Conservation (phyloP, 2,329 filamentous ascomycete species). For the Trematosphaeria pertusa region DNA sequence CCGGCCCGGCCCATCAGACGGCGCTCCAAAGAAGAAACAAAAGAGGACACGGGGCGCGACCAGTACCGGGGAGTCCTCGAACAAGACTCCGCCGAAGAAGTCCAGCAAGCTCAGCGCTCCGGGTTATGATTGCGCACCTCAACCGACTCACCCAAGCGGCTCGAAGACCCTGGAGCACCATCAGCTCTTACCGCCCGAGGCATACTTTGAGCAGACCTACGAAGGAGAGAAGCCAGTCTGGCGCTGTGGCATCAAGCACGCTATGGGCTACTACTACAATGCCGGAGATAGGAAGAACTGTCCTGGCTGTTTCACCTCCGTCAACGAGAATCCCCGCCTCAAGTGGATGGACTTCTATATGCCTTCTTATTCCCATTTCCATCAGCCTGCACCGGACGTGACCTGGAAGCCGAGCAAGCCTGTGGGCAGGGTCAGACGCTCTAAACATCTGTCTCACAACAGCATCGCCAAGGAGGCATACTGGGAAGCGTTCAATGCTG, state of each 20-base stretch:
- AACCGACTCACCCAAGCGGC: conserved; percentile 20
- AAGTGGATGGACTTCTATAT: conserved; percentile 38
- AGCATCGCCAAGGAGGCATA: conserved; percentile 33
- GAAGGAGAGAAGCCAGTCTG: conserved; percentile 27
- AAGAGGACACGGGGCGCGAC: background rate
- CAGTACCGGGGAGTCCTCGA: too few species aligned
- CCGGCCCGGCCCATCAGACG: background rate
- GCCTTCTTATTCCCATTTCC: conserved; percentile 19
- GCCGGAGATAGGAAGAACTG: conserved; percentile 33
- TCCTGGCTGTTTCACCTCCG: conserved; percentile 28
- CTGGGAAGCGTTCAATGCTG: conserved; percentile 22
- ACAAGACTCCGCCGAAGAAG: too few species aligned
- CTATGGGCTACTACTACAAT: conserved; percentile 38
- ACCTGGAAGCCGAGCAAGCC: conserved; percentile 30
- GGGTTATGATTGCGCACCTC: too few species aligned
- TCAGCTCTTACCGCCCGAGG: conserved; percentile 26
- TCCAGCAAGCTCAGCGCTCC: too few species aligned
- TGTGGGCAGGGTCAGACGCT: conserved; percentile 9
- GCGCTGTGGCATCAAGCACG: conserved; percentile 35
- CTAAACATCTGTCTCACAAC: conserved; percentile 24
- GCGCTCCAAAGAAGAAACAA: conserved; percentile 10
- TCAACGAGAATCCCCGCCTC: conserved; percentile 14
- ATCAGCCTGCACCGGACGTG: conserved; percentile 22
- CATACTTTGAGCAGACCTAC: conserved; percentile 25
- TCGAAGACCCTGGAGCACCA: conserved; percentile 26